These are phyloP conservation scores for Rickenella mellea DNA, from an alignment of 768 basidiomycete species.

Conservation along the genomic window DNA sequence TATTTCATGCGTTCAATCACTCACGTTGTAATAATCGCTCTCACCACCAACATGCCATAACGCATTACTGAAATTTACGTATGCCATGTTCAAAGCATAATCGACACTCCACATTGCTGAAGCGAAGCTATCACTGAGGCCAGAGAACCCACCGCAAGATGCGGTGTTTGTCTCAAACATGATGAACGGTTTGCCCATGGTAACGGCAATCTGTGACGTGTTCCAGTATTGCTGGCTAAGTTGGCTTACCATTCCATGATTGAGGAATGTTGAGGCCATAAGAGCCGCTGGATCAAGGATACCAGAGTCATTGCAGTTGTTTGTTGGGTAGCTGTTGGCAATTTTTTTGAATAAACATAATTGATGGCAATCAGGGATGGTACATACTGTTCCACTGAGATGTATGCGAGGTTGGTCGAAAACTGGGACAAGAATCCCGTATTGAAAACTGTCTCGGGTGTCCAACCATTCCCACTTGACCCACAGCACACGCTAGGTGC, in stretches of 20 bases:
- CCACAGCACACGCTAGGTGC: constrained; percentile 40
- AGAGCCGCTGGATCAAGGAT: constrained; percentile 31
- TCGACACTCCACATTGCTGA: constrained; percentile 46
- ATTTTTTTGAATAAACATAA: constrained; percentile 23
- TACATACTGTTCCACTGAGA: constrained; percentile 47
- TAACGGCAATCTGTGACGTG: constrained; percentile 31
- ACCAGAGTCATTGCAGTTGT: constrained; percentile 53
- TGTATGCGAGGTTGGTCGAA: constrained; percentile 28
- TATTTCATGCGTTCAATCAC: constrained; percentile 7
- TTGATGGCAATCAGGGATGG: constrained; percentile 3
- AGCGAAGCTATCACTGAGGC: constrained; percentile 49
- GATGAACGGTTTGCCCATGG: constrained; percentile 31
- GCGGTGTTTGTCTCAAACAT: constrained; percentile 55
- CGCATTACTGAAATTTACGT: constrained; percentile 33
- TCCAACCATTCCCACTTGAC: constrained; percentile 44
- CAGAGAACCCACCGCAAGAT: constrained; percentile 37
- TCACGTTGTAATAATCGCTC: constrained; percentile 55
- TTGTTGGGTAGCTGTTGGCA: constrained; percentile 39
- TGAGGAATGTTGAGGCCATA: constrained; percentile 44
- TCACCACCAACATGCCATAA: constrained; percentile 51
- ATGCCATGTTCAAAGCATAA: constrained; percentile 43
- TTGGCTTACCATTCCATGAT: constrained; percentile 40
- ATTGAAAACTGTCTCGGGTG: constrained; percentile 40
- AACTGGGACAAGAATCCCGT: constrained; percentile 40
- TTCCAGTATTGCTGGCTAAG: constrained; percentile 45